Evolutionary conservation across 1,139 yeast species (phyloP).

Genomic region (Blastobotrys persicus): DNA sequence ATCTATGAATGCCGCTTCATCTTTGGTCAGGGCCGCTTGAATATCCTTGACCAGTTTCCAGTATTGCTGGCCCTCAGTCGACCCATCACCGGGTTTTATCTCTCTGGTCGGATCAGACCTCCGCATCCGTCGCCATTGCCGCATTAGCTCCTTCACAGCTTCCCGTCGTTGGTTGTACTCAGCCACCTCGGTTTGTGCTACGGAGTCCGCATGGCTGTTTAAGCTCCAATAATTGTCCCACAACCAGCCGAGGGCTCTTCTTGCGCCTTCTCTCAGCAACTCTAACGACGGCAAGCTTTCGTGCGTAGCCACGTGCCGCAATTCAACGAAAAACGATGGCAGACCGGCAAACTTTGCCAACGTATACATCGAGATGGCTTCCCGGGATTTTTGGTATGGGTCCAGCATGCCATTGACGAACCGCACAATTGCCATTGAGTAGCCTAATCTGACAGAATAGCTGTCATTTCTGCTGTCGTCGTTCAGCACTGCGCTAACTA

Average conservation of each 20-base stretch:
- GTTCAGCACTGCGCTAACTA: constrained; percentile 52
- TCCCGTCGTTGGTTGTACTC: constrained; percentile 23
- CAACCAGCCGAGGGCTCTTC: constrained; percentile 73
- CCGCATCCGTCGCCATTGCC: constrained; percentile 44
- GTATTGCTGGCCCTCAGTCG: constrained; percentile 23
- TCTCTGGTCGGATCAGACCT: constrained; percentile 45
- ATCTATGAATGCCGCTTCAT: constrained; percentile 26
- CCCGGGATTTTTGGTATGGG: constrained; percentile 75
- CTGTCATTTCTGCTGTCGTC: constrained; percentile 42
- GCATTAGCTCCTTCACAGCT: constrained; percentile 32
- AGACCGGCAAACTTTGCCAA: constrained; percentile 68
- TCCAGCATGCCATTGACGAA: constrained; percentile 92
- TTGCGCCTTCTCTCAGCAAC: constrained; percentile 57
- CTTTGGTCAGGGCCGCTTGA: constrained; percentile 15
- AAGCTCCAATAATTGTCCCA: constrained; percentile 70
- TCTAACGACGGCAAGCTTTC: constrained; percentile 73
- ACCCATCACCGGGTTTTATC: constrained; percentile 27
- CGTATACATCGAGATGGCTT: constrained; percentile 73
- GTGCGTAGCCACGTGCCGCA: constrained; percentile 90
- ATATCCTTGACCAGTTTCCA: constrained; percentile 24
- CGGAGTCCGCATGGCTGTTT: constrained; percentile 35
- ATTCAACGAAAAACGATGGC: constrained; percentile 84
- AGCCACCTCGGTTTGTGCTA: constrained; percentile 21
- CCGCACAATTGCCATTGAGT: constrained; percentile 75
- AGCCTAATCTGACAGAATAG: constrained; percentile 46